Evolutionary conservation across 129 eudicot species (phyloP).

Genomic region (Mikania micrantha): DNA sequence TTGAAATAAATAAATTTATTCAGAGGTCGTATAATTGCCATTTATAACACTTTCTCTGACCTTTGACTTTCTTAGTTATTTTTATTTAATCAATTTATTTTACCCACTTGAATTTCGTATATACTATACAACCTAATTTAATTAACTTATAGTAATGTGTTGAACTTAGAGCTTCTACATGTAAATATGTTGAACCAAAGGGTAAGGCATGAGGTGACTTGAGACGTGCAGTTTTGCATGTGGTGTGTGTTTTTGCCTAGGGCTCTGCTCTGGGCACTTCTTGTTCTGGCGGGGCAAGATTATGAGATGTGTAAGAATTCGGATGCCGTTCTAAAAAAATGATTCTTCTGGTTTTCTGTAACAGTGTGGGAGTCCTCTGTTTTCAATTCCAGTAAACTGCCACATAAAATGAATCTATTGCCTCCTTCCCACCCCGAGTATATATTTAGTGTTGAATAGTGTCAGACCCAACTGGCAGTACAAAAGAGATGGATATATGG

Average conservation of each 20-base stretch:
- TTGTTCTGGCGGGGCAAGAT: not conserved
- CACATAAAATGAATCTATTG: not conserved
- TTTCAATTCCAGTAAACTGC: not conserved
- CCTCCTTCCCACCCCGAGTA: not conserved
- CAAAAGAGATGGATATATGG: not conserved
- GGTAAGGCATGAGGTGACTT: too few relatives aligned
- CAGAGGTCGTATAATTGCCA: not conserved
- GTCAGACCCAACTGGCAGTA: not conserved
- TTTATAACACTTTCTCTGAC: not conserved
- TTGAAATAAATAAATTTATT: not conserved
- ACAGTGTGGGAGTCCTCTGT: not conserved
- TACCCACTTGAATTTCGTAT: not conserved
- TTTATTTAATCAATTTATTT: not conserved
- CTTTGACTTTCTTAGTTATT: not conserved
- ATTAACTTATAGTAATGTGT: too few relatives aligned
- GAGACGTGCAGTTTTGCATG: not conserved
- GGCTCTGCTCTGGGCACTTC: not conserved
- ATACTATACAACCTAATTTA: too few relatives aligned
- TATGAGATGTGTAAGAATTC: not conserved
- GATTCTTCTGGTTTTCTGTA: not conserved
- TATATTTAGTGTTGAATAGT: not conserved
- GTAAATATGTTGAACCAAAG: not conserved
- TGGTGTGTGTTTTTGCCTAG: not conserved
- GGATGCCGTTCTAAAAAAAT: not conserved
- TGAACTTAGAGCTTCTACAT: not conserved